Percentiles rank a stretch among this genome's conserved stretches.
These are phyloP conservation scores for Chrysanthemum makinoi DNA, from an alignment of 129 eudicot species.

Conservation along the genomic window DNA sequence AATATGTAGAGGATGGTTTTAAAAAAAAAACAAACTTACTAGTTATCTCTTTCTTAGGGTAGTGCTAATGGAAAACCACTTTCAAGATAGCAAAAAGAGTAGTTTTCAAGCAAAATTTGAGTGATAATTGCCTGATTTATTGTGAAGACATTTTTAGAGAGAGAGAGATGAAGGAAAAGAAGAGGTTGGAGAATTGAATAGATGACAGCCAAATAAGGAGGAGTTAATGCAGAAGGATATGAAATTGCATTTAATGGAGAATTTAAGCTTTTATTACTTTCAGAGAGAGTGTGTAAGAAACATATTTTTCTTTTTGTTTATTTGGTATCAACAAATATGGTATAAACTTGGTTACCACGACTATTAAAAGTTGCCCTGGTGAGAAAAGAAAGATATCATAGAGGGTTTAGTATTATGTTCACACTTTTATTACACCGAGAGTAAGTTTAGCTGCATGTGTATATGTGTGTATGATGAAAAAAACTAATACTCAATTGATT, in stretches of 20 bases:
- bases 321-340: not conserved
- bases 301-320: not conserved
- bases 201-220: slow-evolving; percentile 39
- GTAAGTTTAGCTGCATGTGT: not conserved
- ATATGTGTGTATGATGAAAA: slow-evolving; percentile 13
- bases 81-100: slow-evolving; percentile 18
- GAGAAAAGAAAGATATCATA: not conserved
- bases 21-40: slow-evolving; percentile 28
- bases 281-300: slow-evolving; percentile 19
- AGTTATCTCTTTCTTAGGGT: slow-evolving; percentile 16
- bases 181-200: slow-evolving; percentile 42
- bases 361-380: not conserved
- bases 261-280: slow-evolving; percentile 35
- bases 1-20: not conserved
- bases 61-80: slow-evolving; percentile 34
- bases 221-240: slow-evolving; percentile 75
- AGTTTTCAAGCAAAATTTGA: slow-evolving; percentile 32
- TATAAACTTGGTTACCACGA: no score
- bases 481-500: slow-evolving; percentile 7
- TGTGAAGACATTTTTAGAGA: slow-evolving; percentile 41
- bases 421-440: not conserved
- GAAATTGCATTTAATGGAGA: slow-evolving; percentile 68
- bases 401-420: not conserved
- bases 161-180: slow-evolving; percentile 16
- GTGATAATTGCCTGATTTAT: slow-evolving; percentile 35